Conservation (phyloP, 805 yeast genomes). For the Scheffersomyces ergatensis region DNA sequence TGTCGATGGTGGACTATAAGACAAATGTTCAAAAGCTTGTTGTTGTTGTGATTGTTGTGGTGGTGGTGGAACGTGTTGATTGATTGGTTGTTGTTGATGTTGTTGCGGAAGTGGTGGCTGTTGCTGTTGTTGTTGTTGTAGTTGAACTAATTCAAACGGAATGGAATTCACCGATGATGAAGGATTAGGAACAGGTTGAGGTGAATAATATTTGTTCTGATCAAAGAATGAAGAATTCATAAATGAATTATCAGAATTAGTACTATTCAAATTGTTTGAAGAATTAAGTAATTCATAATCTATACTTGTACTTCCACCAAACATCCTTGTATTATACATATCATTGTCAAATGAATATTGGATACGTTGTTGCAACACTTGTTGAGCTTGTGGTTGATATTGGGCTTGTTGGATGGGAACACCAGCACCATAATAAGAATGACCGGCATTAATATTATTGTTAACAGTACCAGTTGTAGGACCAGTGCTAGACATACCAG, state of each 20-base stretch:
- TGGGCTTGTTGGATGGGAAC: slow-evolving; percentile 1
- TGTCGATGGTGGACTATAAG: neutral
- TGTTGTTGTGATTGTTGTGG: neutral
- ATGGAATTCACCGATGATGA: too few species aligned
- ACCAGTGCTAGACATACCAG: neutral
- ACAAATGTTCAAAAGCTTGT: neutral
- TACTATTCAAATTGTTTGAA: neutral
- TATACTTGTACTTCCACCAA: neutral
- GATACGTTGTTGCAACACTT: slow-evolving; percentile 1
- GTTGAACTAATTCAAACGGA: neutral
- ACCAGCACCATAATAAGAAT: neutral
- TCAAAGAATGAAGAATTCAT: neutral
- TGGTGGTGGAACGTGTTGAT: too few species aligned
- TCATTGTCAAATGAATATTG: neutral
- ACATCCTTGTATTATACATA: neutral
- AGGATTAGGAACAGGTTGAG: too few species aligned
- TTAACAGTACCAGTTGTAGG: neutral
- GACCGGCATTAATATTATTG: neutral
- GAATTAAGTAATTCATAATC: neutral
- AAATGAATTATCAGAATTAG: neutral
- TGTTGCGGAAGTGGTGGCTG: neutral
- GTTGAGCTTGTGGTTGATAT: slow-evolving; percentile 1
- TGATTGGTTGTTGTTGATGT: neutral
- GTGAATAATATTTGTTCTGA: too few species aligned
- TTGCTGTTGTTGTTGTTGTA: neutral